phyloP scores from a whole-genome alignment of 192 early-diverging fungal species.

The Spizellomyces sp. region DNA sequence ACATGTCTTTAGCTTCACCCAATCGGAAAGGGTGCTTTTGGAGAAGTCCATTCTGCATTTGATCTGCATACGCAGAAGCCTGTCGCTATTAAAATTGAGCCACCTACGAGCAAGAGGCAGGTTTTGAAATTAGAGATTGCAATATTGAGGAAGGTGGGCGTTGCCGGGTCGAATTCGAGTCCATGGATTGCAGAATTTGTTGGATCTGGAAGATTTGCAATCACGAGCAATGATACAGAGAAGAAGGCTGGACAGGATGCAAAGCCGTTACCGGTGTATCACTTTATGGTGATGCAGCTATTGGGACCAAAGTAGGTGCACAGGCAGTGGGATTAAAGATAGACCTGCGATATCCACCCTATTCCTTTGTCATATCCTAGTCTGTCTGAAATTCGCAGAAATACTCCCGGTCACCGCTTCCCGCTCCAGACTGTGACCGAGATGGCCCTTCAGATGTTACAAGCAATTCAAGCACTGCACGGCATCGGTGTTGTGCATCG shows the following conservation, averaged over 20 bases:
- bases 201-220: constrained; percentile 12
- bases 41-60: constrained; percentile 52
- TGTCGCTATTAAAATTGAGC: constrained; percentile 62
- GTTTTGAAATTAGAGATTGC: constrained; percentile 57
- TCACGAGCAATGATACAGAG: not conserved
- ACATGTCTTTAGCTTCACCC: constrained; percentile 31
- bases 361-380: constrained; percentile 24
- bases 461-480: constrained; percentile 50
- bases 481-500: constrained; percentile 54
- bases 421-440: constrained; percentile 42
- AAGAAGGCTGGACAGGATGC: not conserved
- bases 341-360: not conserved
- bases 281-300: constrained; percentile 59
- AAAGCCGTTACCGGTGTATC: constrained; percentile 35
- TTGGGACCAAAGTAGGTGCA: constrained; percentile 54
- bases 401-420: constrained; percentile 36
- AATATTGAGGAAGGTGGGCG: constrained; percentile 12
- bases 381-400: constrained; percentile 53
- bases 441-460: constrained; percentile 55
- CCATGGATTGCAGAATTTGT: constrained; percentile 15
- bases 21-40: constrained; percentile 59
- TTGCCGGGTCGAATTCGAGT: not conserved
- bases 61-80: constrained; percentile 35
- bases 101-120: constrained; percentile 46
- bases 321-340: not conserved